Percentiles rank a stretch among this genome's conserved stretches.
Evolutionary conservation across 371 early-diverging fungal species (phyloP).

Genomic region (Syncephalastrum contaminatum): DNA sequence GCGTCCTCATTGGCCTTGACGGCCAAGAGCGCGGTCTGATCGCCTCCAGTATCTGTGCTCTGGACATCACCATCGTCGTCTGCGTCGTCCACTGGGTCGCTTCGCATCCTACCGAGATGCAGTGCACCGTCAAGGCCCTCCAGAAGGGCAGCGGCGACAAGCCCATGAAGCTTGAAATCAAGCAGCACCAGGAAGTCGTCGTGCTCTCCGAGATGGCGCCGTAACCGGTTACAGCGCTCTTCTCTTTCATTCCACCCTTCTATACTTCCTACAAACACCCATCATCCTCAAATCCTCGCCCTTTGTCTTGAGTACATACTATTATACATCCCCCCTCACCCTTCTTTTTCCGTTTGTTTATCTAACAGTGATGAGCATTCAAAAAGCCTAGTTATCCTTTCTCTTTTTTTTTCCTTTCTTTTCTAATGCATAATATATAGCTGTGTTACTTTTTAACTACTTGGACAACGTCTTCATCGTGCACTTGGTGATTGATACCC

Average conservation of each 20-base stretch:
- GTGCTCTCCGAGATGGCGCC: constrained; percentile 25
- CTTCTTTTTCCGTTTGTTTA: too few species aligned
- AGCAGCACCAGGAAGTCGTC: constrained; percentile 38
- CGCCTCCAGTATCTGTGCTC: constrained; percentile 16
- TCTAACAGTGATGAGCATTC: too few species aligned
- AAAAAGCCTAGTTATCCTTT: too few species aligned
- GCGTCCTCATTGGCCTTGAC: constrained; percentile 32
- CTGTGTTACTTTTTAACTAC: constrained; percentile 68
- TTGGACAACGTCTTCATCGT: constrained; percentile 99
- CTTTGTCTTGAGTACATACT: too few species aligned
- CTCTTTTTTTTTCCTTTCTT: neutral
- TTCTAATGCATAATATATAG: constrained; percentile 2
- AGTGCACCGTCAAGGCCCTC: constrained; percentile 12
- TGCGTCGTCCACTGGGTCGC: constrained; percentile 26
- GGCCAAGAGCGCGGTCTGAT: constrained; percentile 28
- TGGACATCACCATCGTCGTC: constrained; percentile 19
- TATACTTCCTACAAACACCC: too few species aligned
- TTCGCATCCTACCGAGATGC: constrained; percentile 21
- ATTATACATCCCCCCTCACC: too few species aligned
- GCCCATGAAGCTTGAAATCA: constrained; percentile 29
- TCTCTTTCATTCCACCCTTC: neutral
- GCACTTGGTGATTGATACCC: constrained; percentile 90
- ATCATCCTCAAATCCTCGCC: too few species aligned
- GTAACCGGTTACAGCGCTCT: constrained; percentile 5
- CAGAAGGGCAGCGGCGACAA: constrained; percentile 16